A percentile compares a stretch with the other conserved stretches of the same genome.
phyloP scores from a whole-genome alignment of 2,329 filamentous ascomycete species.

The Lachnellula occidentalis region DNA sequence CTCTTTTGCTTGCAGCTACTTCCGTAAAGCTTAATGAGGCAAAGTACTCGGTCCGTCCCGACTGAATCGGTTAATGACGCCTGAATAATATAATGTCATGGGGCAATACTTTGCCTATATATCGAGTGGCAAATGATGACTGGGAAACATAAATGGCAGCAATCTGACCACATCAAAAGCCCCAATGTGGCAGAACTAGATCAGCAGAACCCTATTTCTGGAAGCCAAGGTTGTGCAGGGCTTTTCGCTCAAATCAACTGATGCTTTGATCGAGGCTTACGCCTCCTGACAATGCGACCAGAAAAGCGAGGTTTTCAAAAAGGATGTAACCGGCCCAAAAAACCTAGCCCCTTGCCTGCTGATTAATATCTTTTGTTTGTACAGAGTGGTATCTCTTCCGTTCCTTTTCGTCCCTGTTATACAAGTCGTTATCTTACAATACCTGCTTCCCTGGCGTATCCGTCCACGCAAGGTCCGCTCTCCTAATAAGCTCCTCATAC shows the following conservation, averaged over 20 bases:
- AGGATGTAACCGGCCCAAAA: background rate
- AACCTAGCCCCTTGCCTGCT: background rate
- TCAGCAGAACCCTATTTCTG: background rate
- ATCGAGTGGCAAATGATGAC: background rate
- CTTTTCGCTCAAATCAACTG: background rate
- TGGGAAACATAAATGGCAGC: background rate
- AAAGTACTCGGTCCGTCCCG: background rate
- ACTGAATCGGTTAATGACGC: background rate
- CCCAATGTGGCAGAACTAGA: background rate
- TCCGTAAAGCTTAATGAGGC: background rate
- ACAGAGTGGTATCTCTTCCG: background rate
- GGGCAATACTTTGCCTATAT: background rate
- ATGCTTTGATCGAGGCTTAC: no score
- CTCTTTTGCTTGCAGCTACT: background rate
- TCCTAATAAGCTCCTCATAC: constrained; percentile 86
- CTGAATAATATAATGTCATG: no score
- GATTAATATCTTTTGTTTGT: background rate
- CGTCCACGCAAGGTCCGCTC: constrained; percentile 44
- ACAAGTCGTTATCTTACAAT: background rate
- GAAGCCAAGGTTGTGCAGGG: background rate
- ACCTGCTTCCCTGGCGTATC: background rate
- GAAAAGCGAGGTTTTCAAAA: no score
- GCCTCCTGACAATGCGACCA: no score
- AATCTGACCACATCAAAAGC: background rate
- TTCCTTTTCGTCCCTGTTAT: background rate